phyloP scores from a whole-genome alignment of 495 filamentous ascomycete genomes.

The Hyaloscypha bicolor region DNA sequence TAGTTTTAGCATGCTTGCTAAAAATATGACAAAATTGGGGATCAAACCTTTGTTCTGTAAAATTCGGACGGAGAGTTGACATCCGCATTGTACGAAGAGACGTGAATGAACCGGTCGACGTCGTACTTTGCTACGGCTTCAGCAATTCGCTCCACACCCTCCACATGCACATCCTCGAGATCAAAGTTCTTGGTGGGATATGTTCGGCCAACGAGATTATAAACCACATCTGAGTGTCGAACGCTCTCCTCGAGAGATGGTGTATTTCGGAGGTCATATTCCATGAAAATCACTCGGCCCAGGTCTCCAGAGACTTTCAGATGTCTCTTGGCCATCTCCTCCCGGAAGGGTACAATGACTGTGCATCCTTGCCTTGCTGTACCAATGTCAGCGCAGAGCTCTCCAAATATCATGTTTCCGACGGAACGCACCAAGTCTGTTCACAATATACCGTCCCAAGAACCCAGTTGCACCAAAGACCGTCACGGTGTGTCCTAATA shows the following conservation, averaged over 20 bases:
- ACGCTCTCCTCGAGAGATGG: conserved; percentile 95
- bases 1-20: conserved; percentile 27
- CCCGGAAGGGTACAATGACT: conserved; percentile 89
- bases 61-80: conserved; percentile 80
- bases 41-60: conserved; percentile 80
- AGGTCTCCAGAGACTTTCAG: conserved; percentile 94
- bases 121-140: conserved; percentile 99
- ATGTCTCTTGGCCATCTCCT: conserved; percentile 97
- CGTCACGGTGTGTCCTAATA: conserved; percentile 86
- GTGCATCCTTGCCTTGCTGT: conserved; percentile 88
- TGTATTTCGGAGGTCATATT: conserved; percentile 95
- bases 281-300: conserved; percentile 83
- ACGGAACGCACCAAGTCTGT: conserved; percentile 74
- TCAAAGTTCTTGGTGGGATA: conserved; percentile 99
- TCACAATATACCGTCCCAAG: conserved; percentile 96
- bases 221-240: conserved; percentile 94
- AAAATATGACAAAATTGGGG: not conserved
- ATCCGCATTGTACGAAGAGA: conserved; percentile 92
- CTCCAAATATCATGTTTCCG: not conserved
- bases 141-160: conserved; percentile 91
- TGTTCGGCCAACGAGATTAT: conserved; percentile 90
- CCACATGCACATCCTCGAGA: conserved; percentile 89
- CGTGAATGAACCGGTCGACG: conserved; percentile 93
- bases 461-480: conserved; percentile 98
- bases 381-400: conserved; percentile 21